phyloP scores from a whole-genome alignment of 768 basidiomycete genomes.

The Lactifluus echinatus region DNA sequence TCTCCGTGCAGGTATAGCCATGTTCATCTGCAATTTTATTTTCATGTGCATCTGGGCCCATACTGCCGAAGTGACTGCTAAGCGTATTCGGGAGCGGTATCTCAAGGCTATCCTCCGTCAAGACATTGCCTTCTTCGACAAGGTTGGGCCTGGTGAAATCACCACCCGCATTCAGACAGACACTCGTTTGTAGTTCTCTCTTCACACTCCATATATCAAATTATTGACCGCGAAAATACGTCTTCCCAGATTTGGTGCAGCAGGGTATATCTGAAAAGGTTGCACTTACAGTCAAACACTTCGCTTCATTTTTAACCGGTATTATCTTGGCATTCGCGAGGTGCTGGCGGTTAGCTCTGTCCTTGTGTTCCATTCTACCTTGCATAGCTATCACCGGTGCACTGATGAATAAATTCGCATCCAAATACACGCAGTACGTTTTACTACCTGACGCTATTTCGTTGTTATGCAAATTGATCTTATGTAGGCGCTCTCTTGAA shows the following conservation, averaged over 20 bases:
- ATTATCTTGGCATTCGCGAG: slow-evolving; percentile 65
- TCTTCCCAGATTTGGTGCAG: slow-evolving; percentile 71
- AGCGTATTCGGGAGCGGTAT: no score
- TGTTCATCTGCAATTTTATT: slow-evolving; percentile 61
- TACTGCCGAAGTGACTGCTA: no score
- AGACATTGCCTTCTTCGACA: slow-evolving; percentile 85
- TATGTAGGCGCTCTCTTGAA: slow-evolving; percentile 49
- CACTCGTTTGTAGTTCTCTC: slow-evolving; percentile 46
- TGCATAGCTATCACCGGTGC: slow-evolving; percentile 69
- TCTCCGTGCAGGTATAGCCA: no score
- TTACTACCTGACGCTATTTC: neutral
- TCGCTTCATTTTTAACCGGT: slow-evolving; percentile 69
- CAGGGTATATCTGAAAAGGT: slow-evolving; percentile 91
- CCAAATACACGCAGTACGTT: slow-evolving; percentile 55
- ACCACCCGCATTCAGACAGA: no score
- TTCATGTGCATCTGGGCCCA: slow-evolving; percentile 67
- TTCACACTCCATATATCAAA: neutral
- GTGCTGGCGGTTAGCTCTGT: slow-evolving; percentile 78
- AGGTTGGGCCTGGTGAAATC: slow-evolving; percentile 87
- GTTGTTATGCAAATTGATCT: slow-evolving; percentile 5
- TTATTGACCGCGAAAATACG: neutral
- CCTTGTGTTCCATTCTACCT: slow-evolving; percentile 72
- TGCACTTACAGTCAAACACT: slow-evolving; percentile 53
- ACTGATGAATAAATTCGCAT: slow-evolving; percentile 60
- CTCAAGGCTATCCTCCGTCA: no score